Conservation (phyloP, 2,329 filamentous ascomycete genomes). For the Neonectria punicea region DNA sequence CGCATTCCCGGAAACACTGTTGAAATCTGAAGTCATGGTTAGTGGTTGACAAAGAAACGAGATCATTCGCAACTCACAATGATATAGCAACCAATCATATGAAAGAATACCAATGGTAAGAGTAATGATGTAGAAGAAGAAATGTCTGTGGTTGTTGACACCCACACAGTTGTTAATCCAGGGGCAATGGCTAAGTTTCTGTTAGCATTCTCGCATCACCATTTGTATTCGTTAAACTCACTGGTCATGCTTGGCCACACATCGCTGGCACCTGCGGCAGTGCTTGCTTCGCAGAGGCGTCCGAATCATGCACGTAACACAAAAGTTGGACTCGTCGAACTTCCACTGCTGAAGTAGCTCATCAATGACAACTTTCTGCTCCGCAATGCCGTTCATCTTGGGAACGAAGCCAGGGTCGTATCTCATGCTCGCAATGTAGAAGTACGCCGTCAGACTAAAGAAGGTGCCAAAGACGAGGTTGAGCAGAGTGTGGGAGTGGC, state of each 20-base stretch:
- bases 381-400: slow-evolving; percentile 86
- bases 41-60: background rate
- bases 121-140: slow-evolving; percentile 87
- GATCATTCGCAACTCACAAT: slow-evolving; percentile 65
- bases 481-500: slow-evolving; percentile 69
- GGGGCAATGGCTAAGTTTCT: slow-evolving; percentile 79
- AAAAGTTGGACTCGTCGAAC: slow-evolving; percentile 95
- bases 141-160: slow-evolving; percentile 95
- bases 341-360: slow-evolving; percentile 86
- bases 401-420: slow-evolving; percentile 94
- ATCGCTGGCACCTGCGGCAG: slow-evolving; percentile 89
- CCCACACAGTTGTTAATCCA: slow-evolving; percentile 98
- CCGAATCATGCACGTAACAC: slow-evolving; percentile 92
- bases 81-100: slow-evolving; percentile 77
- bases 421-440: slow-evolving; percentile 87
- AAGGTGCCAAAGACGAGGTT: slow-evolving; percentile 79
- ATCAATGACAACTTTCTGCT: slow-evolving; percentile 89
- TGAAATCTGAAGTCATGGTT: slow-evolving; percentile 65
- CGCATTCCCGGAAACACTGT: slow-evolving; percentile 63
- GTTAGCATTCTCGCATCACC: slow-evolving; percentile 35
- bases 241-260: slow-evolving; percentile 97
- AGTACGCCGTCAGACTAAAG: slow-evolving; percentile 78
- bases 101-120: slow-evolving; percentile 79
- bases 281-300: slow-evolving; percentile 95
- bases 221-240: slow-evolving; percentile 57